phyloP scores from a whole-genome alignment of 441 rosid species.

The Viola pubescens region DNA sequence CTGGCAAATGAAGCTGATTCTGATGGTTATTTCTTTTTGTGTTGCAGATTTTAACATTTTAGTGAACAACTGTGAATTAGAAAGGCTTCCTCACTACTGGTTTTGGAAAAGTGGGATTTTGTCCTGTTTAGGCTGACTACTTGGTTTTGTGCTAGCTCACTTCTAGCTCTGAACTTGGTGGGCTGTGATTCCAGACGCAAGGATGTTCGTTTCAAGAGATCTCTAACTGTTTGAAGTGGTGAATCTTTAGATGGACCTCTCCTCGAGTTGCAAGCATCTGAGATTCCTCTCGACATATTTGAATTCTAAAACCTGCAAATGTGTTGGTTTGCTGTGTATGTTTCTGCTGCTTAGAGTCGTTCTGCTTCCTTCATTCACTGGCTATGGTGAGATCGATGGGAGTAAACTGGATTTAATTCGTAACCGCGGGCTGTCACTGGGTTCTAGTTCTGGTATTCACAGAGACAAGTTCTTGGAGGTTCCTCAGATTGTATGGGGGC shows the following conservation, averaged over 20 bases:
- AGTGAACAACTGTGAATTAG: no score
- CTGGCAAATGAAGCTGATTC: not conserved
- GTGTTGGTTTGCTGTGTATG: constrained; percentile 38
- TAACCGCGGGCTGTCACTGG: constrained; percentile 18
- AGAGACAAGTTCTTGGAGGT: constrained; percentile 62
- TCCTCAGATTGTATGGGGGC: constrained; percentile 96
- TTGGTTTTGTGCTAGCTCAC: constrained; percentile 11
- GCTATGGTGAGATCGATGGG: constrained; percentile 18
- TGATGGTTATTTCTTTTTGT: constrained; percentile 9
- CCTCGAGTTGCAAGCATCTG: constrained; percentile 29
- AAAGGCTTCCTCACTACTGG: not conserved
- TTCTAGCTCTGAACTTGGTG: constrained; percentile 7
- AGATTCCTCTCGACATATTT: constrained; percentile 29
- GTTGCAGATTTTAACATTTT: constrained; percentile 18
- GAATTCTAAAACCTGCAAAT: constrained; percentile 43
- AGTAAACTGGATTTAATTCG: constrained; percentile 18
- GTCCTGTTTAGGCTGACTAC: not conserved
- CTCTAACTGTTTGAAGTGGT: constrained; percentile 2
- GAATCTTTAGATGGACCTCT: constrained; percentile 36
- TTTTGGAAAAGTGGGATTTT: not conserved
- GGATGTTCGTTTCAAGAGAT: constrained; percentile 9
- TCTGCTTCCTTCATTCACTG: constrained; percentile 32
- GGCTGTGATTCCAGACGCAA: constrained; percentile 3
- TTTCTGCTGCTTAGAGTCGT: constrained; percentile 44
- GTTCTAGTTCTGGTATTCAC: constrained; percentile 33